Percentiles rank a stretch among this genome's conserved stretches.
Evolutionary conservation across 176 grass and related monocot species (phyloP).

Genomic region (Chloris gayana): DNA sequence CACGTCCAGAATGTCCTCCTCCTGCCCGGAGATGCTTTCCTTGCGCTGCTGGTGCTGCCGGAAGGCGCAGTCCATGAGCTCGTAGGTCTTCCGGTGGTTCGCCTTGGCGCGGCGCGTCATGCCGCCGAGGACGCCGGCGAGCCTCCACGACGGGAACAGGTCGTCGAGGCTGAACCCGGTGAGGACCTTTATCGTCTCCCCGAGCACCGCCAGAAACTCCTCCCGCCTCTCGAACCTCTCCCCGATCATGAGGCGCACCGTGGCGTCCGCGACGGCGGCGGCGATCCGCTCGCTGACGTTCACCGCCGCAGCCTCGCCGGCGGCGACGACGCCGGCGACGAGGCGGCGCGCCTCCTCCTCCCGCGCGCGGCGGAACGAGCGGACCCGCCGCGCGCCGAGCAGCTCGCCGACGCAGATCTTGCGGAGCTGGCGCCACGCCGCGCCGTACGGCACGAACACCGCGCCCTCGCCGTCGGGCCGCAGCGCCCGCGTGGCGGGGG

Average conservation of each 20-base stretch:
- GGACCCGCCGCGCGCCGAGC: slow-evolving; percentile 49
- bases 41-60: slow-evolving; percentile 8
- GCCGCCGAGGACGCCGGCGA: neutral
- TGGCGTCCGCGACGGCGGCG: slow-evolving; percentile 18
- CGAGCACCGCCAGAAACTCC: neutral
- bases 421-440: slow-evolving; percentile 39
- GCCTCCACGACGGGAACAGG: slow-evolving; percentile 37
- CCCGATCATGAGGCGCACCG: slow-evolving; percentile 36
- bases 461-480: neutral
- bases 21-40: neutral
- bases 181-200: neutral
- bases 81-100: neutral
- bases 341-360: slow-evolving; percentile 46
- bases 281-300: slow-evolving; percentile 41
- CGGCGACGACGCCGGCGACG: neutral
- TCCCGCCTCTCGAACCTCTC: slow-evolving; percentile 24
- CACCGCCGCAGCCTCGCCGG: neutral
- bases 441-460: slow-evolving; percentile 24
- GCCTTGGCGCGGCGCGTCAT: neutral
- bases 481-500: neutral
- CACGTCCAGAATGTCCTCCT: slow-evolving; percentile 34
- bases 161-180: slow-evolving; percentile 8
- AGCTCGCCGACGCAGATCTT: slow-evolving; percentile 32
- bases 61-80: slow-evolving; percentile 18
- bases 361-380: slow-evolving; percentile 38